Evolutionary conservation across 2,329 filamentous ascomycete genomes (phyloP), one percentile per base, ranked within the genome.

Genomic region (Fusarium tjaetaba): DNA sequence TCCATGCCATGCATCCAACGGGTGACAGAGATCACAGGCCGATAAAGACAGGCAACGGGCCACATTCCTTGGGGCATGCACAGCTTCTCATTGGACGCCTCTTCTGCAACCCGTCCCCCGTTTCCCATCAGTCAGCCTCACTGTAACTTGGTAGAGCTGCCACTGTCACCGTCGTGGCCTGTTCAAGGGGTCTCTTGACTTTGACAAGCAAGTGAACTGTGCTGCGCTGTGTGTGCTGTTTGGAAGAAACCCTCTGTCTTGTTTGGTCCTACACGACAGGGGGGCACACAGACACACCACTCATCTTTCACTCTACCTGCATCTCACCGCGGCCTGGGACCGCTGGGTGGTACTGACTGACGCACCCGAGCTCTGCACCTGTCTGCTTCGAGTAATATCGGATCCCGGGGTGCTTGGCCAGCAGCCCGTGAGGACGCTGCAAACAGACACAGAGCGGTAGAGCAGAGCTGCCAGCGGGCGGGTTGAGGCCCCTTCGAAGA

Each of bases 91-190:
- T 78, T 78, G 76, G 76, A 71, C 75, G 68, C 68, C 68, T 70
- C 67, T 52, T 58, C 38, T 71, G 65, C 65, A 74, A 70, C 63
- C 69, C 41, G 63, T 71, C 68, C 68, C 67, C 69, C 41, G 61
- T 73, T 72, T 71, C 68, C 62, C 60, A 65, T 56, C 43, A 65
- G 76, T 74, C 72, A 78, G 76, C 76, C 76, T 78, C 76, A 78
- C 72, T 77, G 68, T 73, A 55, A 36, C 57, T 52, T 32, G 34
- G 18, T 7, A 52, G 51, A 55, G 24, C 51, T 55, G 51, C 48
- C 56, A 36, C 41, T 49, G 55, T 58, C 39, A 58, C 68, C 60
- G 65, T 71, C 65, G 65, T 73, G 62, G 71, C 67, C 71, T 74
- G 67, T 74, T 66, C 57, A 69, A 65, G 58, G 65, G 66, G 62